Base-by-base conservation (phyloP, 164 flowering plant genomes). In the Cinnamomum chago region DNA sequence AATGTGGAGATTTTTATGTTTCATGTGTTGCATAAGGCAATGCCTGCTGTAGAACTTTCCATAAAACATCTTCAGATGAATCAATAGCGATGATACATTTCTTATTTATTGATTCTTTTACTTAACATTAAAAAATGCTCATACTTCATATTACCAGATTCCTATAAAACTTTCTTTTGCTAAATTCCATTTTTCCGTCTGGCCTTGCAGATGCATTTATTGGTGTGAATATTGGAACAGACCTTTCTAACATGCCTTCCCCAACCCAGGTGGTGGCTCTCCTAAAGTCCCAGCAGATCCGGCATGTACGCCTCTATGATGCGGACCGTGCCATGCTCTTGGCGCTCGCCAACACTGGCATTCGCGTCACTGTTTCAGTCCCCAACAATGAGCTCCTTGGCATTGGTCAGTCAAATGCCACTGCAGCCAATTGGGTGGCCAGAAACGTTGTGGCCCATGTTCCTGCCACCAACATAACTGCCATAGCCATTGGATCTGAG, bases 371-470 rank as follows among this genome's bases (percentile, higher is more conserved):
- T 10, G 84, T 92, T 35, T 86, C 92, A 60, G 87, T 92, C 51
- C 97, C 97, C 35, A 90, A 90, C 75, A 87, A 90, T 14, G 86
- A 92, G 74, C 86, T 92, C 24, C 89, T 92, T 47, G 97, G 92
- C 22, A 86, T 92, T 50, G 97, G 95, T 60, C 95, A 89, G 77
- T 92, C 97, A 35, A 92, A 90, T 81, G 88, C 92, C 67, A 90
- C 97, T 23, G 97, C 97, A 28, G 97, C 97, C 75, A 90, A 88
- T 70, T 92, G 97, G 97, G 92, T 92, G 18, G 75, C 91, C 50
- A 90, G 86, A 47, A 92, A 93, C 77, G 86, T 93, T 22, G 77
- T 82, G 5, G 88, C 98, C 33, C 89, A 92, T 74, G 83, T 86
- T 70, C 97, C 97, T 14, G 87, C 94, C 33, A 90, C 98, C 69